Base-by-base conservation (phyloP, 2,329 filamentous ascomycete genomes). In the Pezicula rhizophila region DNA sequence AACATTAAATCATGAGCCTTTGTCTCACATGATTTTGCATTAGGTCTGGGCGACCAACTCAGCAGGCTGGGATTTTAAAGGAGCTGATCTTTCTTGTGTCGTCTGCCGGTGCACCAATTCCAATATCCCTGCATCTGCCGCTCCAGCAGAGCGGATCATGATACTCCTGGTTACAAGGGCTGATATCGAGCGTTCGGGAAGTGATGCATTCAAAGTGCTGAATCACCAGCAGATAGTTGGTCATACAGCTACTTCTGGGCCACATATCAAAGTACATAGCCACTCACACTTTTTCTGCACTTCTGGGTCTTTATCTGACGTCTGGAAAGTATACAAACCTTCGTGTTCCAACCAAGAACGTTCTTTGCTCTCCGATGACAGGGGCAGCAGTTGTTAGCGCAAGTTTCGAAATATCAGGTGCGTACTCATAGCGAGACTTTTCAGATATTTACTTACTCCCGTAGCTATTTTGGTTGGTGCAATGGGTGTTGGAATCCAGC, bases 11-110 rank as follows among this genome's bases (percentile, higher is more conserved):
- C 18, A n/a, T 31, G 35, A 38, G 18, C 28, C 33, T 8, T n/a
- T 28, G 39, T n/a, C 33, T 37, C n/a, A 11, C 31, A 20, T 6
- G 28, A 20, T 38, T 10, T 46, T 28, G 2, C 15, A 31, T 25
- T 47, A 73, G 71, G 64, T 77, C 35, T 80, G 77, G 76, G 73
- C 76, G 10, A 77, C 75, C 1, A 80, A 78, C 56, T 69, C 66
- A 45, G 70, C 67, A 1, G 76, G 77, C 12, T 80, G 75, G 76
- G 76, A 79, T 50, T 67, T 68, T 37, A 64, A 65, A 46, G 76
- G 77, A 8, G 73, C 75, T 1, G 74, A 78, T 38, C 62, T 80
- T 2, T 67, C 71, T 47, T 79, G 75, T 52, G 67, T 79, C 6
- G 71, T 77, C 4, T 78, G 75, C 57, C 72, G 75, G 18, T 56